Conservation (phyloP, 1,284 basidiomycete species). For the Moesziomyces antarcticus region DNA sequence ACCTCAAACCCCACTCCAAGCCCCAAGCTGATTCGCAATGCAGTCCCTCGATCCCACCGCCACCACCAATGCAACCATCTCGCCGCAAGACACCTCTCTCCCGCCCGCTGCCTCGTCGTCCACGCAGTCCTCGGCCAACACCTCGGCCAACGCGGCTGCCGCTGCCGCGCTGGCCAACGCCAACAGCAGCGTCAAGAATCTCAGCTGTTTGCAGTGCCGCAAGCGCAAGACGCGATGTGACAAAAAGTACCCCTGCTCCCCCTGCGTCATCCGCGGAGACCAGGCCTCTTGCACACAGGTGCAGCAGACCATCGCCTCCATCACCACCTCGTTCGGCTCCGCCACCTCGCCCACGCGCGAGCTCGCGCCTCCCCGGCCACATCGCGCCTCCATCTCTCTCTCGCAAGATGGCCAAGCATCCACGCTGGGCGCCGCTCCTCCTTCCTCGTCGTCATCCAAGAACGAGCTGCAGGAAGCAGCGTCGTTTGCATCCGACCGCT, state of each 20-base stretch:
- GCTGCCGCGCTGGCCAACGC: neutral
- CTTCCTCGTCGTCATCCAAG: slow-evolving; percentile 28
- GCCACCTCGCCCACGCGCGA: slow-evolving; percentile 24
- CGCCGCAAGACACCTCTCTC: neutral
- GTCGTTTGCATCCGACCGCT: slow-evolving; percentile 22
- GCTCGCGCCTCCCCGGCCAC: slow-evolving; percentile 3
- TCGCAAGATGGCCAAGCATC: slow-evolving; percentile 6
- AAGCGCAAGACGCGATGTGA: slow-evolving; percentile 49
- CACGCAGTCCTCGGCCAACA: too few species aligned
- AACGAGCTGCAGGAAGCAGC: slow-evolving; percentile 12
- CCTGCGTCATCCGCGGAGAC: slow-evolving; percentile 44
- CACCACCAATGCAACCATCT: neutral
- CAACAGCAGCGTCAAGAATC: slow-evolving; percentile 44
- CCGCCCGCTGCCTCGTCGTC: too few species aligned
- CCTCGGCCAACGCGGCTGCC: too few species aligned
- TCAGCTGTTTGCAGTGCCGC: slow-evolving; percentile 47
- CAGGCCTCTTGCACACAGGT: slow-evolving; percentile 37
- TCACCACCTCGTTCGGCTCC: slow-evolving; percentile 20
- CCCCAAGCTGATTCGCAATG: neutral
- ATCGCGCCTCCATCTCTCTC: slow-evolving; percentile 22
- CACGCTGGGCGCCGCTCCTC: neutral
- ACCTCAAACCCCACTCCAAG: too few species aligned
- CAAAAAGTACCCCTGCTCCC: slow-evolving; percentile 46
- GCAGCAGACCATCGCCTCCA: slow-evolving; percentile 46
- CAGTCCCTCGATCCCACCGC: slow-evolving; percentile 3